phyloP scores from a whole-genome alignment of 2,329 filamentous ascomycete species.

The Pyrenophora teres region DNA sequence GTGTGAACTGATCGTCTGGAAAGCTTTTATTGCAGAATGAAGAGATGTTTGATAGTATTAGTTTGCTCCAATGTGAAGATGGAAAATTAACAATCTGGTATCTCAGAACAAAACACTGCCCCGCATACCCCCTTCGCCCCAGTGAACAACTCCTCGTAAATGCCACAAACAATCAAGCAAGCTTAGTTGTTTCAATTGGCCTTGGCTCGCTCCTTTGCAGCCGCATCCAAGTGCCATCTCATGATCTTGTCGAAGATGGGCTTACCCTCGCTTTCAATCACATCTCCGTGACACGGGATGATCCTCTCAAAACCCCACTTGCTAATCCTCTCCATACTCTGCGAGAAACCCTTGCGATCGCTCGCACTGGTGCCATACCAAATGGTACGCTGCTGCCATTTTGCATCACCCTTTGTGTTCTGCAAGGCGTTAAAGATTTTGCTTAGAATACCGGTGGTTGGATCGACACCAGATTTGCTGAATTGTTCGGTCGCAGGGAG shows the following conservation, averaged over 20 bases:
- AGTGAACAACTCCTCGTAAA: not conserved
- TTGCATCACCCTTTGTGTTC: conserved; percentile 62
- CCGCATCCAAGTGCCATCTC: conserved; percentile 72
- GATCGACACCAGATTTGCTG: conserved; percentile 58
- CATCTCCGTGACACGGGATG: conserved; percentile 92
- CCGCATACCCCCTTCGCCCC: not conserved
- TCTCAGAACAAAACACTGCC: too few relatives aligned
- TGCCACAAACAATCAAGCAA: not conserved
- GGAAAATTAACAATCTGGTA: too few relatives aligned
- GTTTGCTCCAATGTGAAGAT: too few relatives aligned
- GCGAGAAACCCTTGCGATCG: conserved; percentile 71
- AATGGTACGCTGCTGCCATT: conserved; percentile 75
- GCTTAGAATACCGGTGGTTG: conserved; percentile 63
- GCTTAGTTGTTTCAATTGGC: not conserved
- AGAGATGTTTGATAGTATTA: too few relatives aligned
- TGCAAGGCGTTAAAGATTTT: conserved; percentile 63
- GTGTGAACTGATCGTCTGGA: too few relatives aligned
- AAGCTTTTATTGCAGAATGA: not conserved
- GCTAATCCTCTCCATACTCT: conserved; percentile 70
- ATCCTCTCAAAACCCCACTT: conserved; percentile 84
- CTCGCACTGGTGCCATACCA: conserved; percentile 73
- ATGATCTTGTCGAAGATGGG: conserved; percentile 77
- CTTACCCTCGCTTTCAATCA: conserved; percentile 76
- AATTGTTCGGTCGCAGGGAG: conserved; percentile 85
- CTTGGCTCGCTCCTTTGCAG: conserved; percentile 5